phyloP scores from a whole-genome alignment of 2,329 filamentous ascomycete species.

The Magnaporthiopsis poae region DNA sequence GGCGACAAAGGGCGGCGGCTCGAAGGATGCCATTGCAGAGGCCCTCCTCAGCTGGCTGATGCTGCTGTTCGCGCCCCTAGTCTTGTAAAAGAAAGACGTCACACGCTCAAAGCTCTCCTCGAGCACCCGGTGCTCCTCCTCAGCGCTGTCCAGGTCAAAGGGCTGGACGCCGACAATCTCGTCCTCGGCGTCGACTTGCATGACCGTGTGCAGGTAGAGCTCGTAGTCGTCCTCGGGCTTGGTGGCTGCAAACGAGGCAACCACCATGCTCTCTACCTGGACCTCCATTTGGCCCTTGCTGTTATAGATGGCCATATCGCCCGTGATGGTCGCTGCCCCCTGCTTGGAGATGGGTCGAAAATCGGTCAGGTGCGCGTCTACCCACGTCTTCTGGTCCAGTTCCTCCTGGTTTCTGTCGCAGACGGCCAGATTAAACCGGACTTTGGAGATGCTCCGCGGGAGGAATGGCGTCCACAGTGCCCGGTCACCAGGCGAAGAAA shows the following conservation, averaged over 20 bases:
- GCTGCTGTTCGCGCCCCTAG: conserved; percentile 5
- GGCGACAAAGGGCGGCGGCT: not conserved
- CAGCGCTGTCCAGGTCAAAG: not conserved
- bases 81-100: conserved; percentile 23
- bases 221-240: conserved; percentile 24
- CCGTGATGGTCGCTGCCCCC: conserved; percentile 21
- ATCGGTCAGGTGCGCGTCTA: conserved; percentile 24
- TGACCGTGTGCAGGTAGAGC: conserved; percentile 25
- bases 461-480: conserved; percentile 34
- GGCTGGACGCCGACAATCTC: conserved; percentile 21
- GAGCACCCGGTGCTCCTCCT: conserved; percentile 16
- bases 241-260: conserved; percentile 22
- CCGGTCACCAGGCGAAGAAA: conserved; percentile 30
- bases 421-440: conserved; percentile 28
- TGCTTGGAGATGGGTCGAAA: conserved; percentile 16
- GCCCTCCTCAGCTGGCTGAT: not conserved
- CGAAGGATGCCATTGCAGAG: not conserved
- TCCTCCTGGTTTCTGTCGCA: conserved; percentile 12
- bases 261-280: conserved; percentile 23
- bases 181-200: conserved; percentile 32
- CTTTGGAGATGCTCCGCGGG: conserved; percentile 23
- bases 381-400: conserved; percentile 12
- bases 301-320: conserved; percentile 28
- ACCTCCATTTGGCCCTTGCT: conserved; percentile 22
- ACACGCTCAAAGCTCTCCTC: conserved; percentile 28